Conservation (phyloP, 345 rosid genomes). For the Murraya paniculata region DNA sequence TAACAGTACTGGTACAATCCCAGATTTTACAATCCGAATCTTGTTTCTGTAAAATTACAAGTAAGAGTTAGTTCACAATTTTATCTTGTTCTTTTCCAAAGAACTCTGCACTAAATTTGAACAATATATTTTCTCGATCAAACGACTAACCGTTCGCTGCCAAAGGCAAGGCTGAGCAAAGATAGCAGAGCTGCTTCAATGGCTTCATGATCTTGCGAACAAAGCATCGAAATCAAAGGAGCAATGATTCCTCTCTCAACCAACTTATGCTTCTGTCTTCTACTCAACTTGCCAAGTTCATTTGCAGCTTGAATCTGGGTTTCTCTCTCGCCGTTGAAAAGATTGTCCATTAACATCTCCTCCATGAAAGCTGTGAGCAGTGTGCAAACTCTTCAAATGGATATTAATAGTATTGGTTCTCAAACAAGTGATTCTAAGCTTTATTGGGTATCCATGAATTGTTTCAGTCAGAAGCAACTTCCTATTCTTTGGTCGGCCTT, state of each 20-base stretch:
- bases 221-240: constrained; percentile 71
- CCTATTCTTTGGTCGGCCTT: constrained; percentile 29
- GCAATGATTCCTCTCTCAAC: constrained; percentile 60
- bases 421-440: constrained; percentile 46
- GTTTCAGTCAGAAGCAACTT: constrained; percentile 77
- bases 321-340: constrained; percentile 51
- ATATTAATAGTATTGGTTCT: constrained; percentile 41
- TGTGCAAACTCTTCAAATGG: not conserved
- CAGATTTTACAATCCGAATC: constrained; percentile 56
- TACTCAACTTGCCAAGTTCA: constrained; percentile 44
- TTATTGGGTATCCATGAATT: constrained; percentile 65
- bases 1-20: constrained; percentile 55
- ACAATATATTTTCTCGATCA: not conserved
- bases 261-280: constrained; percentile 54
- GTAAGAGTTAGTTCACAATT: not conserved
- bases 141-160: constrained; percentile 70
- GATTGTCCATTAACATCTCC: constrained; percentile 48
- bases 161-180: constrained; percentile 78
- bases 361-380: constrained; percentile 37
- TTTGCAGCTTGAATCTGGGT: constrained; percentile 62
- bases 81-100: no score
- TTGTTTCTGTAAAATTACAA: constrained; percentile 59
- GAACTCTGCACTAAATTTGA: no score
- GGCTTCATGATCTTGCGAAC: constrained; percentile 56
- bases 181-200: constrained; percentile 70